Evolutionary conservation across 2,329 filamentous ascomycete genomes (phyloP).

Genomic region (Verticillium tricorpus): DNA sequence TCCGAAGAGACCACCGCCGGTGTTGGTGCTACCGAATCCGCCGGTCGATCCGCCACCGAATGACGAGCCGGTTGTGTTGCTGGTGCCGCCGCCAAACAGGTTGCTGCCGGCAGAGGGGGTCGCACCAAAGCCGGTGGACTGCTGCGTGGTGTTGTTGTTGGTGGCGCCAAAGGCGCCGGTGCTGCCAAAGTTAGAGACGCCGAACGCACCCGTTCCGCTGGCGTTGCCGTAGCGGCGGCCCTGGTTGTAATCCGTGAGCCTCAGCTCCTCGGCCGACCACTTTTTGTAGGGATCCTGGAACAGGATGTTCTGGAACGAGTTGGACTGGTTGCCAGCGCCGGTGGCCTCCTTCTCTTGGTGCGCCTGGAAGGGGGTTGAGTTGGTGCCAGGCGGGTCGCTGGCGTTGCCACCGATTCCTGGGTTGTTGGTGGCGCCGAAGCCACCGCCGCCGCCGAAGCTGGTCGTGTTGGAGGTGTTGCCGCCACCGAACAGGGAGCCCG

Average conservation of each 20-base stretch:
- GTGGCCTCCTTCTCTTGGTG: conserved; percentile 69
- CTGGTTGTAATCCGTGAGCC: conserved; percentile 82
- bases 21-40: conserved; percentile 29
- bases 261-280: conserved; percentile 82
- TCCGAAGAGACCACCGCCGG: conserved; percentile 17
- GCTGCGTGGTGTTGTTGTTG: conserved; percentile 23
- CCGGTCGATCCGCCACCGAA: conserved; percentile 21
- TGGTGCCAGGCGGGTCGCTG: conserved; percentile 65
- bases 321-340: conserved; percentile 42
- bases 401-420: conserved; percentile 46
- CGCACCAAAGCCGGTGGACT: conserved; percentile 37
- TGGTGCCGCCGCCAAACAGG: conserved; percentile 32
- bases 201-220: conserved; percentile 82
- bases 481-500: conserved; percentile 44
- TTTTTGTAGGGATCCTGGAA: conserved; percentile 81
- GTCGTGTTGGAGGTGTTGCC: conserved; percentile 26
- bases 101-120: conserved; percentile 23
- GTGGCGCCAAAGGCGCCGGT: conserved; percentile 46
- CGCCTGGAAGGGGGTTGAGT: conserved; percentile 62
- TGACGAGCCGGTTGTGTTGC: conserved; percentile 13
- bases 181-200: conserved; percentile 48
- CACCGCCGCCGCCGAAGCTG: conserved; percentile 24
- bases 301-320: conserved; percentile 73
- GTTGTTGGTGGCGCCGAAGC: conserved; percentile 40
- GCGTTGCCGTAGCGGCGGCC: conserved; percentile 80